Percentiles rank a stretch among this genome's conserved stretches.
These are phyloP conservation scores for Taphrina pruni DNA, from an alignment of 1,139 yeast genomes.

Conservation along the genomic window DNA sequence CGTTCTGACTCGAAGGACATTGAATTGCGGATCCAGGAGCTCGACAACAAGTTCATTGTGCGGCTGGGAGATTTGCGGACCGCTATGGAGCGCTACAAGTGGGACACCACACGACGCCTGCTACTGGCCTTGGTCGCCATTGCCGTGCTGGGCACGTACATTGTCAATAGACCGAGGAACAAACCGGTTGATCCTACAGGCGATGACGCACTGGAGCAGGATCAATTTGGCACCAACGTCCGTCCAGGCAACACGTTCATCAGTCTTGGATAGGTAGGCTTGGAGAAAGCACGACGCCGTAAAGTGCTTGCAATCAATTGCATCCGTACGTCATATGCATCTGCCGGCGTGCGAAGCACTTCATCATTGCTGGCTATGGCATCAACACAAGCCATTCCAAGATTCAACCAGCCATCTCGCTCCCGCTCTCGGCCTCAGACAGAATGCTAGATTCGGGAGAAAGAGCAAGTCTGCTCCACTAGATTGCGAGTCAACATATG, in stretches of 20 bases:
- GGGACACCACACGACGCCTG: conserved; percentile 45
- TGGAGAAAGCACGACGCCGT: not conserved
- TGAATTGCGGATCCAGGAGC: conserved; percentile 76
- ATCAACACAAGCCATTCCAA: not conserved
- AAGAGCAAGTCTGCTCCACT: too few species aligned
- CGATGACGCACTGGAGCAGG: conserved; percentile 14
- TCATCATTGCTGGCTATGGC: not conserved
- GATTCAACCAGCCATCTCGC: too few species aligned
- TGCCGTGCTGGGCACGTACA: conserved; percentile 37
- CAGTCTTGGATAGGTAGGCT: conserved; percentile 24
- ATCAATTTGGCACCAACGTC: conserved; percentile 11
- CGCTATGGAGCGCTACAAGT: conserved; percentile 41
- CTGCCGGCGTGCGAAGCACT: not conserved
- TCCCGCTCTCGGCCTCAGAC: too few species aligned
- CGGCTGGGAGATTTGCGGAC: conserved; percentile 39
- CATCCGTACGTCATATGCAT: not conserved
- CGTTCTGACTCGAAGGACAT: conserved; percentile 75
- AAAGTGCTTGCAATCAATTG: not conserved
- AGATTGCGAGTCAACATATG: too few species aligned
- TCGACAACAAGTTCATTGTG: conserved; percentile 83
- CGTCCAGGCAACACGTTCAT: conserved; percentile 32
- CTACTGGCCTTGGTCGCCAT: conserved; percentile 29
- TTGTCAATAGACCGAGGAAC: conserved; percentile 36
- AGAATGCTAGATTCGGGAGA: too few species aligned
- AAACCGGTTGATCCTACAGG: not conserved